Conservation (phyloP, 1,284 basidiomycete species). For the Papiliotrema nemorosa region DNA sequence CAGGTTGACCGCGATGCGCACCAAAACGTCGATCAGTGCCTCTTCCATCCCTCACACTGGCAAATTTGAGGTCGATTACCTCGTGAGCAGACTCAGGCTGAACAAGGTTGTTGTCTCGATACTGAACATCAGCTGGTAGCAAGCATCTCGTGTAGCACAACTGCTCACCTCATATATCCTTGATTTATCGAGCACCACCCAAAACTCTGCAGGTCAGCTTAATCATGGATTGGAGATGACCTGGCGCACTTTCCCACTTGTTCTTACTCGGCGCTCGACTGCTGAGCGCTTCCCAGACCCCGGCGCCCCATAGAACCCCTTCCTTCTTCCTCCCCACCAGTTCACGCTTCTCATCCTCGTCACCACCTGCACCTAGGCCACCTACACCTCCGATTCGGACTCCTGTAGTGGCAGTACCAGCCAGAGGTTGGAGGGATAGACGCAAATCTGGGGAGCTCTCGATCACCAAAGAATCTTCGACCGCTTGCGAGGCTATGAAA, state of each 20-base stretch:
- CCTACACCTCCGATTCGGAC: conserved; percentile 33
- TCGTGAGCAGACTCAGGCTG: conserved; percentile 37
- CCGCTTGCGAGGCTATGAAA: conserved; percentile 13
- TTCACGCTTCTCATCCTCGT: conserved; percentile 43
- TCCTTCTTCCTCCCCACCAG: conserved; percentile 46
- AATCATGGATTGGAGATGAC: too few relatives aligned
- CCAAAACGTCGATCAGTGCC: conserved; percentile 48
- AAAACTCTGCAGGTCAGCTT: conserved; percentile 32
- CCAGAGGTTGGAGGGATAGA: not conserved
- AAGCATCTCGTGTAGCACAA: not conserved
- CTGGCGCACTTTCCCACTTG: conserved; percentile 48
- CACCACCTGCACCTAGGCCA: conserved; percentile 29
- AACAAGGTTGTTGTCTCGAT: conserved; percentile 37
- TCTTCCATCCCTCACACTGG: conserved; percentile 47
- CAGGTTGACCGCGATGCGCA: conserved; percentile 13
- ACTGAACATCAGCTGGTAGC: conserved; percentile 15
- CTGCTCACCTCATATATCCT: conserved; percentile 45
- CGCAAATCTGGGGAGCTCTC: conserved; percentile 9
- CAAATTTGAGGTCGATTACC: conserved; percentile 49
- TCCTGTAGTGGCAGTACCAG: not conserved
- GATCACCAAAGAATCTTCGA: conserved; percentile 1
- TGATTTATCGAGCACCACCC: conserved; percentile 48
- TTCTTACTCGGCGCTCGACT: conserved; percentile 30
- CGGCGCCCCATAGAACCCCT: conserved; percentile 47
- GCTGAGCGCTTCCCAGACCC: conserved; percentile 47